These are phyloP conservation scores for Fibroporia radiculosa DNA, from an alignment of 768 basidiomycete genomes.

Conservation along the genomic window DNA sequence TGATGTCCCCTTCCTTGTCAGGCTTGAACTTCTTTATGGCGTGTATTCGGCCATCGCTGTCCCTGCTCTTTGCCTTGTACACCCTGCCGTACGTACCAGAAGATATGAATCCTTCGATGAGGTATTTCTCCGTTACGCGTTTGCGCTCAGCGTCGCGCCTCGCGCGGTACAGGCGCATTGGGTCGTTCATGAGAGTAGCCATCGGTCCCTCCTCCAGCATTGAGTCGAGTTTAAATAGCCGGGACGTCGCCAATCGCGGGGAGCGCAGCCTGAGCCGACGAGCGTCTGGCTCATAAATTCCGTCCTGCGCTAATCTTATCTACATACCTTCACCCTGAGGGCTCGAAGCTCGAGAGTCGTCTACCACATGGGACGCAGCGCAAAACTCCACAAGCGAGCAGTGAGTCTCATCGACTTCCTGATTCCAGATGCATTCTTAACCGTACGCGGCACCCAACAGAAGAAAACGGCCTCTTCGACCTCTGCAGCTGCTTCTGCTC, in stretches of 20 bases:
- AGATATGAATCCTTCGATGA: constrained; percentile 94
- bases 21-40: constrained; percentile 99
- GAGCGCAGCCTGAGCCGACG: no score
- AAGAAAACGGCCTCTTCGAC: constrained; percentile 20
- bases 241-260: no score
- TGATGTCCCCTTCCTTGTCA: constrained; percentile 95
- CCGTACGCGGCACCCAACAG: constrained; percentile 3
- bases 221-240: no score
- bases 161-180: constrained; percentile 80
- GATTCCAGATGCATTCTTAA: background rate
- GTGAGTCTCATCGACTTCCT: constrained; percentile 25
- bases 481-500: constrained; percentile 2
- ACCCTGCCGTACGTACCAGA: constrained; percentile 98
- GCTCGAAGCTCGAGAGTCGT: no score
- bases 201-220: constrained; percentile 19
- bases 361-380: constrained; percentile 63
- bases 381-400: constrained; percentile 56
- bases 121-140: constrained; percentile 74
- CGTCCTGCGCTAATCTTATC: no score
- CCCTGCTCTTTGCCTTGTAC: constrained; percentile 86
- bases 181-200: constrained; percentile 46
- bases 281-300: no score
- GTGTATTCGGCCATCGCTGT: constrained; percentile 62
- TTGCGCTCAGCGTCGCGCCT: constrained; percentile 65
- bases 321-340: no score